Percentiles rank a stretch among this genome's conserved stretches.
phyloP scores from a whole-genome alignment of 495 filamentous ascomycete species.

The Penicillium nucicola region DNA sequence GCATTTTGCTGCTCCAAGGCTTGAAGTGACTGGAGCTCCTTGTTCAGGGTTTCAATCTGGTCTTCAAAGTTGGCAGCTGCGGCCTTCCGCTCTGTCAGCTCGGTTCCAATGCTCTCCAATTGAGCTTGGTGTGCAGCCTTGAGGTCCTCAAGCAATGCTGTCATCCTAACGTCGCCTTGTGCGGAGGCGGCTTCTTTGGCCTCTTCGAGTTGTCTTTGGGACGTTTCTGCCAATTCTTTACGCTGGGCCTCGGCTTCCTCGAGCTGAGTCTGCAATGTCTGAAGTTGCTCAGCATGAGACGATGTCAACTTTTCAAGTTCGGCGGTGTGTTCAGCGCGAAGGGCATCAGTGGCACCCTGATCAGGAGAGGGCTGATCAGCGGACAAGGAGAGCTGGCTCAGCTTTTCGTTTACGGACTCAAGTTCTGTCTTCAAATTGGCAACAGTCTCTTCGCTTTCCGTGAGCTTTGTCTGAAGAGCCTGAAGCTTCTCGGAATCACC shows the following conservation, averaged over 20 bases:
- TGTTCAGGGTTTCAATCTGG: conserved; percentile 38
- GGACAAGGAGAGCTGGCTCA: conserved; percentile 31
- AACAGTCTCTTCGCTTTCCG: conserved; percentile 42
- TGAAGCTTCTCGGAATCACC: conserved; percentile 38
- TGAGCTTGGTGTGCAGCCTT: conserved; percentile 38
- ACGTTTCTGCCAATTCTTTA: conserved; percentile 40
- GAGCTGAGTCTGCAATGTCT: conserved; percentile 34
- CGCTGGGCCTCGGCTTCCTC: conserved; percentile 38
- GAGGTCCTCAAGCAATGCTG: conserved; percentile 36
- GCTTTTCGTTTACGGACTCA: conserved; percentile 37
- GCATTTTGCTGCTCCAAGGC: conserved; percentile 40
- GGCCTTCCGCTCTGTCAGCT: conserved; percentile 36
- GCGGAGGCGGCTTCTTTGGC: conserved; percentile 35
- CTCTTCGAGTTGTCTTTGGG: conserved; percentile 39
- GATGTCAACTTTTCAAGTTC: conserved; percentile 37
- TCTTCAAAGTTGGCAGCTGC: conserved; percentile 33
- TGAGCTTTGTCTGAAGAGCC: conserved; percentile 38
- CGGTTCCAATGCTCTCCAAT: conserved; percentile 35
- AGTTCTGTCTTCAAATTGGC: conserved; percentile 38
- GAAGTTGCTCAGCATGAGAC: conserved; percentile 35
- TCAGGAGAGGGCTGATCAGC: conserved; percentile 25
- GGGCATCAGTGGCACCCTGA: conserved; percentile 24
- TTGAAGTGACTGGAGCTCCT: conserved; percentile 37
- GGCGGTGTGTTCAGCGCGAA: conserved; percentile 35
- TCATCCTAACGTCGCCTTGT: conserved; percentile 34